Conservation (phyloP, 2,329 filamentous ascomycete genomes). For the Cylindrodendrum hubeiense region DNA sequence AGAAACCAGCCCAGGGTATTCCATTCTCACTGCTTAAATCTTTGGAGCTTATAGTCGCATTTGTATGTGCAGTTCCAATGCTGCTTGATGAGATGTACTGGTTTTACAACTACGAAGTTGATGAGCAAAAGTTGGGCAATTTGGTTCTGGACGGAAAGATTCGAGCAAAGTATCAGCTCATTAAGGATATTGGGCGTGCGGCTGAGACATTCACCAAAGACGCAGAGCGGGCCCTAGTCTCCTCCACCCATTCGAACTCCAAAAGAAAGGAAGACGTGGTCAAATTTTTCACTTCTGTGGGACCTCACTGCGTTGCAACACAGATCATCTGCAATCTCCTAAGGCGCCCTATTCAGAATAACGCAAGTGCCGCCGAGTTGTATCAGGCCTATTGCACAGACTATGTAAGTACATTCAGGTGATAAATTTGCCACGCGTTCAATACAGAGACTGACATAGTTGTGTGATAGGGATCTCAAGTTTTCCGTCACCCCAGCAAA, state of each 20-base stretch:
- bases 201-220: constrained; percentile 3
- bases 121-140: neutral
- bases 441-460: neutral
- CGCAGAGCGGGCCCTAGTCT: neutral
- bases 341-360: neutral
- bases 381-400: constrained; percentile 1
- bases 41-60: neutral
- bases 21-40: constrained; percentile 5
- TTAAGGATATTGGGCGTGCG: neutral
- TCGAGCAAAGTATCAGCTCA: neutral
- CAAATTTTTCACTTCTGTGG: constrained; percentile 6
- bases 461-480: neutral
- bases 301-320: neutral
- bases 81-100: constrained; percentile 3
- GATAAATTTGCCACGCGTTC: neutral
- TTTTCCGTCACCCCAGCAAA: constrained; percentile 3
- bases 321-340: constrained; percentile 8
- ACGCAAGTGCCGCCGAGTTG: constrained; percentile 4
- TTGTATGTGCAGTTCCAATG: constrained; percentile 1
- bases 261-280: constrained; percentile 4
- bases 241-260: neutral
- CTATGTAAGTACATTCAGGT: neutral
- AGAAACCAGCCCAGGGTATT: neutral
- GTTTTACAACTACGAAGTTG: constrained; percentile 1
- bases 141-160: neutral